These are phyloP conservation scores for Phyllostachys edulis DNA, from an alignment of 176 grass and related monocot species.

Conservation along the genomic window DNA sequence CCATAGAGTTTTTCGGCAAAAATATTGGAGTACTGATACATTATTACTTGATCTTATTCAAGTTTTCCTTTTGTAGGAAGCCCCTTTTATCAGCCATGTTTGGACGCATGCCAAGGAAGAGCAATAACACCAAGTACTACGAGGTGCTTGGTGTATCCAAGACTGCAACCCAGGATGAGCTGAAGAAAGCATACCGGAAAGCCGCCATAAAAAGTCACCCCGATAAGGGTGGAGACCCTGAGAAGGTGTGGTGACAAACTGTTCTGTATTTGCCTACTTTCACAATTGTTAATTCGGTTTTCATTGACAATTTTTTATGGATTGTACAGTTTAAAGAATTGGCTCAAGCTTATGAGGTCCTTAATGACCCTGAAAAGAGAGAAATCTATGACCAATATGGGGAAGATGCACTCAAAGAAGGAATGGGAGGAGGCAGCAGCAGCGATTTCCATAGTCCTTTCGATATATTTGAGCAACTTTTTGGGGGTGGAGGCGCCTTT, in stretches of 20 bases:
- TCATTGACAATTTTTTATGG: not conserved
- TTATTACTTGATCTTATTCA: not conserved
- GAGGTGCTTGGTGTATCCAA: conserved; percentile 90
- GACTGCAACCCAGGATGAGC: conserved; percentile 68
- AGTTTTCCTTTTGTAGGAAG: conserved; percentile 25
- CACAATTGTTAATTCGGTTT: not conserved
- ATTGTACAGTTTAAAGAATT: conserved; percentile 85
- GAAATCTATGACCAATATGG: conserved; percentile 91
- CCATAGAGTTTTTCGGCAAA: not conserved
- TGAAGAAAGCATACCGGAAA: conserved; percentile 91
- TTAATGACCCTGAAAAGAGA: conserved; percentile 89
- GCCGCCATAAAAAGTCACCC: conserved; percentile 93
- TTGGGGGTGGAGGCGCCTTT: conserved; percentile 53
- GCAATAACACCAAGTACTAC: conserved; percentile 88
- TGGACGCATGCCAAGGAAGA: conserved; percentile 85
- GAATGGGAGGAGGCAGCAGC: conserved; percentile 75
- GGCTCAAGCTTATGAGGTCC: conserved; percentile 92
- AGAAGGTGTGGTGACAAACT: conserved; percentile 54
- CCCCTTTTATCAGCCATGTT: conserved; percentile 60
- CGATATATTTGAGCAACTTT: conserved; percentile 91
- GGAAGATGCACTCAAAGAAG: conserved; percentile 96
- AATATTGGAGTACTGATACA: not conserved
- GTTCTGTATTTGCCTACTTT: conserved; percentile 1
- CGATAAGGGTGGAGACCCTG: conserved; percentile 93
- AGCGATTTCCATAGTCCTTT: conserved; percentile 74